Conservation (phyloP, 2,329 filamentous ascomycete genomes). For the Pseudovirgaria hyperparasitica region DNA sequence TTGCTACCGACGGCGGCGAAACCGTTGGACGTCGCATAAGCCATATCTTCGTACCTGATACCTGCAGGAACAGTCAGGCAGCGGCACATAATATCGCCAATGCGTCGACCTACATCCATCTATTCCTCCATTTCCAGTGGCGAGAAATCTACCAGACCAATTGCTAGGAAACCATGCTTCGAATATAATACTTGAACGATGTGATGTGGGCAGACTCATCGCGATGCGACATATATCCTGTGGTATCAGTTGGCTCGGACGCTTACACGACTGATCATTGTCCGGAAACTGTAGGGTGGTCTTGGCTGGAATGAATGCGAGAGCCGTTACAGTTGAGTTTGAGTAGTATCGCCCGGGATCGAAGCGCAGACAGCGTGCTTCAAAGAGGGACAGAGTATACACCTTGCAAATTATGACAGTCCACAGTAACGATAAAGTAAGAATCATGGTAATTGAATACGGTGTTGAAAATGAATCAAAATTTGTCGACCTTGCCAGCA, state of each 20-base stretch:
- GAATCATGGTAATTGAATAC: too few relatives aligned
- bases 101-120: conserved; percentile 23
- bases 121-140: conserved; percentile 29
- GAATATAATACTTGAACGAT: conserved; percentile 26
- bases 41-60: conserved; percentile 26
- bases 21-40: conserved; percentile 21
- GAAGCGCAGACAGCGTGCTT: conserved; percentile 14
- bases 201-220: conserved; percentile 29
- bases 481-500: too few relatives aligned
- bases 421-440: too few relatives aligned
- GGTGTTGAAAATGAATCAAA: too few relatives aligned
- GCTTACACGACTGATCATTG: conserved; percentile 23
- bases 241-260: conserved; percentile 21
- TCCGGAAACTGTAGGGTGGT: conserved; percentile 27
- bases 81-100: neutral
- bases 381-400: too few relatives aligned
- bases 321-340: conserved; percentile 11
- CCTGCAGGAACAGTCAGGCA: too few relatives aligned
- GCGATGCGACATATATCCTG: conserved; percentile 30
- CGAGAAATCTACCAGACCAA: conserved; percentile 27
- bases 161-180: conserved; percentile 26
- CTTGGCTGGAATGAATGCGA: conserved; percentile 21
- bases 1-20: conserved; percentile 28
- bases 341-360: conserved; percentile 8
- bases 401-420: too few relatives aligned